Evolutionary conservation across 140 eudicot genomes (phyloP).

Genomic region (Senecio squalidus): DNA sequence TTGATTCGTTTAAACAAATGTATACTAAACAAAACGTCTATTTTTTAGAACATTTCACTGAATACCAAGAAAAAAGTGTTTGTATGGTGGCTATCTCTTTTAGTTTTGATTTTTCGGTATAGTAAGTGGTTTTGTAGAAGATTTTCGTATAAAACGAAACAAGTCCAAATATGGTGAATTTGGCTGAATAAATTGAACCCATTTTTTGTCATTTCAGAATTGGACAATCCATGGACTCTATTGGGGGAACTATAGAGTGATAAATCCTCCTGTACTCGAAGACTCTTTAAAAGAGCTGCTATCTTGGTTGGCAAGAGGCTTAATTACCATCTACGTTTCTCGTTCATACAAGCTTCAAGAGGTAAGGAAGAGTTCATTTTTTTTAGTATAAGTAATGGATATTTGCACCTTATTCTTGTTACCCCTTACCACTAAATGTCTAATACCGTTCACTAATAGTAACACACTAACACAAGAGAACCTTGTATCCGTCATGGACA

Average conservation of each 20-base stretch:
- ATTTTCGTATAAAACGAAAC: not conserved
- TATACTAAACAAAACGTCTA: not conserved
- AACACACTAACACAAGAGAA: too few relatives aligned
- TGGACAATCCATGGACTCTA: constrained; percentile 96
- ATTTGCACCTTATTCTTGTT: not conserved
- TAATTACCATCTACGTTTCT: constrained; percentile 58
- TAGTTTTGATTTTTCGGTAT: not conserved
- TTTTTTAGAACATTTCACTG: not conserved
- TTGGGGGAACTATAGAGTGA: constrained; percentile 63
- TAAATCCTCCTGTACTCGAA: constrained; percentile 46
- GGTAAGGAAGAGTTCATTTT: constrained; percentile 32
- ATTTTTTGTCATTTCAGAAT: constrained; percentile 38
- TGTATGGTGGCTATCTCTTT: too few relatives aligned
- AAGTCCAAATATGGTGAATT: not conserved
- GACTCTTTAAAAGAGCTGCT: constrained; percentile 69
- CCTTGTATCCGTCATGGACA: too few relatives aligned
- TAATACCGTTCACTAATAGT: too few relatives aligned
- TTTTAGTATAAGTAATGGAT: not conserved
- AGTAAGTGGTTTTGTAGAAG: not conserved
- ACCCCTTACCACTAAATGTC: too few relatives aligned
- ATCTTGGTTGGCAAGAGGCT: constrained; percentile 73
- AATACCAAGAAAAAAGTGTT: too few relatives aligned
- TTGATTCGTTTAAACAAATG: not conserved
- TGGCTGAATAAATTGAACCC: not conserved
- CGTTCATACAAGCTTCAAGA: constrained; percentile 56